A percentile compares a stretch with the other conserved stretches of the same genome.
These are phyloP conservation scores for Kluyveromyces marxianus DNA, from an alignment of 1,139 yeast species.

Conservation along the genomic window DNA sequence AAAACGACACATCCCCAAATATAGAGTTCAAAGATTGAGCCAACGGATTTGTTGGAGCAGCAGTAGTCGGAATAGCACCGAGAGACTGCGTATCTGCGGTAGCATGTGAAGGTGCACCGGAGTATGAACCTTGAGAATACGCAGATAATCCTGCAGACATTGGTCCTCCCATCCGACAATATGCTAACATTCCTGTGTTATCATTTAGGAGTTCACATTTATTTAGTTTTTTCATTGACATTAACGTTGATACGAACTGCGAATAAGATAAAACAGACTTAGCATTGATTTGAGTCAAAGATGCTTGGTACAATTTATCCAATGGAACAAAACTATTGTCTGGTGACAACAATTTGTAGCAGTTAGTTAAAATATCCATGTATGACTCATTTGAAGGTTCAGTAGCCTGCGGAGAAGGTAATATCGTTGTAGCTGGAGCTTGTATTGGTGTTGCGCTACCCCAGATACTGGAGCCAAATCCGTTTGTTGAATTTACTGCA, in stretches of 20 bases:
- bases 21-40: slow-evolving; percentile 3
- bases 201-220: slow-evolving; percentile 20
- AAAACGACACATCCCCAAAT: slow-evolving; percentile 3
- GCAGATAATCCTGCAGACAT: not conserved
- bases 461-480: slow-evolving; percentile 12
- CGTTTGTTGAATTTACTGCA: not conserved
- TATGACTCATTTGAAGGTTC: slow-evolving; percentile 2
- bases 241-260: slow-evolving; percentile 16
- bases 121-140: not conserved
- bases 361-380: not conserved
- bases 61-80: not conserved
- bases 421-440: slow-evolving; percentile 3
- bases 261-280: slow-evolving; percentile 11
- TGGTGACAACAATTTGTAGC: not conserved
- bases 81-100: not conserved
- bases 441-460: slow-evolving; percentile 10
- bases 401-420: slow-evolving; percentile 1
- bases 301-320: slow-evolving; percentile 18
- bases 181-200: slow-evolving; percentile 20
- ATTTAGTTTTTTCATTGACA: slow-evolving; percentile 17
- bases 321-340: slow-evolving; percentile 16
- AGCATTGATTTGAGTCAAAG: slow-evolving; percentile 13
- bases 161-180: slow-evolving; percentile 14
- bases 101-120: not conserved
- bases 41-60: not conserved